Conservation (phyloP, 2,329 filamentous ascomycete genomes). For the Penicillium occitanis region DNA sequence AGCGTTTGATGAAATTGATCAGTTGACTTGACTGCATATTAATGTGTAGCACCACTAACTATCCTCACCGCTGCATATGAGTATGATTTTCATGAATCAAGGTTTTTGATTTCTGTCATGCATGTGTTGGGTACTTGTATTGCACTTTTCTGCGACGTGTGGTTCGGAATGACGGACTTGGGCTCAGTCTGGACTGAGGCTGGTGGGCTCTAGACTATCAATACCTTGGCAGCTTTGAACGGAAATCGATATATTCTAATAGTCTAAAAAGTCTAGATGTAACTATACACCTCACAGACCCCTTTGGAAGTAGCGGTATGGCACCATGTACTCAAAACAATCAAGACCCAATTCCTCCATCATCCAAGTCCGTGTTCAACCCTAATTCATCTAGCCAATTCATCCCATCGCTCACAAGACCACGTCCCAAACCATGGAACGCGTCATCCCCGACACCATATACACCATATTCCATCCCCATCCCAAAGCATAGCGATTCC, state of each 20-base stretch:
- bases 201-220: neutral
- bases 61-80: conserved; percentile 12
- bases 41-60: neutral
- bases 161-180: neutral
- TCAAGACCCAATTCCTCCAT: conserved; percentile 2
- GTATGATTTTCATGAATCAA: neutral
- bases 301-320: neutral
- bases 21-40: conserved; percentile 5
- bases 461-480: conserved; percentile 11
- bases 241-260: neutral
- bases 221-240: neutral
- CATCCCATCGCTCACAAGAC: conserved; percentile 11
- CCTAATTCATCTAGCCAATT: conserved; percentile 17
- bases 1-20: neutral
- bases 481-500: conserved; percentile 10
- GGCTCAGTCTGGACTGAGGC: neutral
- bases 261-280: neutral
- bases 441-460: conserved; percentile 10
- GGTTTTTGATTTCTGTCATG: too few relatives aligned
- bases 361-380: conserved; percentile 11
- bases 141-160: neutral
- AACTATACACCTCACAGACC: neutral
- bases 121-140: neutral
- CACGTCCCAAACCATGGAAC: conserved; percentile 9
- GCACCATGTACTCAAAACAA: neutral